Base-by-base conservation (phyloP, 2,329 filamentous ascomycete genomes). In the Penicillium sp. region DNA sequence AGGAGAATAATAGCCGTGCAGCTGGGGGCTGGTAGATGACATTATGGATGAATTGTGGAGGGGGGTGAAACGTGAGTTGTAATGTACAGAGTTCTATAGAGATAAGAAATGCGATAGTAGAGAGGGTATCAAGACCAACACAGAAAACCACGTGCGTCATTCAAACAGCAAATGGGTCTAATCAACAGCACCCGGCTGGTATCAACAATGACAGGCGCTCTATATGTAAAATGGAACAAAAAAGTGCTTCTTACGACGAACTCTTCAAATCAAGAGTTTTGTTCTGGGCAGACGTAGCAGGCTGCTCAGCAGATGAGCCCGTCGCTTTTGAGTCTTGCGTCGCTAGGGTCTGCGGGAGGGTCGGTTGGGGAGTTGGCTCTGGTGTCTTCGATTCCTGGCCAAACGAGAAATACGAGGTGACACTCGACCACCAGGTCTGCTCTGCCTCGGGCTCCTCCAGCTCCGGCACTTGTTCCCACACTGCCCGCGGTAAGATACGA, bases 401-500 rank as follows among this genome's bases (percentile, higher is more conserved):
- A 53, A 66, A 66, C 11, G 70, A 64, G 20, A 76, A 53, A 27
- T 69, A 72, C 1, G 74, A 73, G 12, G 63, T 54, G 27, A 77
- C 60, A 4, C 63, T 64, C 3, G 73, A 66, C 54, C 72, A 62
- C 71, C 69, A 74, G 27, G 67, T 66, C 20, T 67, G 56, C 26
- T 68, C 57, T 9, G 49, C 49, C n/a, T 44, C 31, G 2, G 53
- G 49, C 11, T 47, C 31, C 8, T 62, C 51, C 0, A 23, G 1
- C 40, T 70, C 61, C 5, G 64, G 55, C 20, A 65, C 61, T 26
- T 67, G 59, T 49, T 76, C 72, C 66, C 73, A 76, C 1, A 78
- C 67, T 42, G 75, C 71, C 12, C 64, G 67, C n/a, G 76, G 73
- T 9, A 79, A 62, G 29, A 79, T 74, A 8, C 71, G 66, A 37